Evolutionary conservation across 1,284 basidiomycete genomes (phyloP), one percentile per base, ranked within the genome.

Genomic region (Austroboletus olivaceoglutinosus): DNA sequence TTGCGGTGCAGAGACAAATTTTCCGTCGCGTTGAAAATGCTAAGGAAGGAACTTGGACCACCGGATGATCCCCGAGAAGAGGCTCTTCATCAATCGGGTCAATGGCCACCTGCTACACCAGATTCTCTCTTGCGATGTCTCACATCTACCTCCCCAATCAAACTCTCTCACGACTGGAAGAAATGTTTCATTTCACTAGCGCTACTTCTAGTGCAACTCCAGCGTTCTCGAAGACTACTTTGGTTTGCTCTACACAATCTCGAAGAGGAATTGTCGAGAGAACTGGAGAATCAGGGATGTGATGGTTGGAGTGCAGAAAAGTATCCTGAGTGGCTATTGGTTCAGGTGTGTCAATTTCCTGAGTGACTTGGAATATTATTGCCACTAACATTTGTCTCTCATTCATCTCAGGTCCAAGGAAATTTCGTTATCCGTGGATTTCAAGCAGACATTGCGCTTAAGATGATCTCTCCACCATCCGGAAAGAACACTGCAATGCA

Each of bases 281-380:
- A 37, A 8, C 19, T 37, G 36, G 36, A 27, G 67, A 71, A 71
- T 42, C 47, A 16, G 1, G 53, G 53, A 1, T 48, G 45, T 16
- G 48, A 60, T 15, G 50, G 36, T 9, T 47, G 56, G 49, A 33
- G 56, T 29, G 48, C 58, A 4, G 47, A 58, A 10, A 27, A 36
- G 5, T 48, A 67, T 43, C 55, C 65, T 0, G 75, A 76, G 47
- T 79, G 76, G 77, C 58, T 77, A 1, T 53, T 78, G 16, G 65
- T 78, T 16, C 75, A 78, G 67, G 73, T 76, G 23, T 7, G 16
- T 19, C 0, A 80, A 8, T 25, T 81, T 58, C 79, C 81, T 52
- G 2, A 31, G 6, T 31, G 15, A 5, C 4, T 31, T 25, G 4
- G 8, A 8, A 4, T 4, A 16, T 13, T 31, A 31, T 31, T 31